Evolutionary conservation across 73 alveolate species (phyloP).

Genomic region (Paramecium sonneborni): DNA sequence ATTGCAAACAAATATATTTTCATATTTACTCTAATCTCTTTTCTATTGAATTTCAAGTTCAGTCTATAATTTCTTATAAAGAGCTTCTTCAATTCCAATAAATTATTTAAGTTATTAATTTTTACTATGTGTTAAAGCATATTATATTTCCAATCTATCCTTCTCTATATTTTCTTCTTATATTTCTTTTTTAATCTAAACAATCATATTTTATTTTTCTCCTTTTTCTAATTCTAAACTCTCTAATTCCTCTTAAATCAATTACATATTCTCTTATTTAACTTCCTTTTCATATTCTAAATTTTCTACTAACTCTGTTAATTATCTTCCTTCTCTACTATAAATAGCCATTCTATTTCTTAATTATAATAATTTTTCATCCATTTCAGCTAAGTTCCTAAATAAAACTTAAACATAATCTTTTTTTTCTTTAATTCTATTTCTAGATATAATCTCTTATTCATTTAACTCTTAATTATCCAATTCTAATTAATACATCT

Average conservation of each 20-base stretch:
- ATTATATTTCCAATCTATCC: background rate
- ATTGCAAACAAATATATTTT: background rate
- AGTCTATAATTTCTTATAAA: background rate
- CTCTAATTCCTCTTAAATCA: slow-evolving; percentile 18
- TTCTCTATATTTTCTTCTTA: background rate
- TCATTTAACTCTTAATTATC: slow-evolving; percentile 22
- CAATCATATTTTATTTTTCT: background rate
- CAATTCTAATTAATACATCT: background rate
- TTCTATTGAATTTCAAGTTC: background rate
- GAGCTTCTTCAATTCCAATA: slow-evolving; percentile 22
- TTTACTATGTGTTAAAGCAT: background rate
- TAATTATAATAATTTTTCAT: slow-evolving; percentile 23
- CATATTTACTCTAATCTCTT: background rate
- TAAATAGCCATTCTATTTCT: slow-evolving; percentile 29
- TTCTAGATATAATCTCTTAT: background rate
- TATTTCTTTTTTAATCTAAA: background rate
- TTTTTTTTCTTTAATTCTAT: slow-evolving; percentile 34
- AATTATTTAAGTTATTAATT: background rate
- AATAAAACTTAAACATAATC: slow-evolving; percentile 11
- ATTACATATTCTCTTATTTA: background rate
- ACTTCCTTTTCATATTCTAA: slow-evolving; percentile 27
- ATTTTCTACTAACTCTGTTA: slow-evolving; percentile 20
- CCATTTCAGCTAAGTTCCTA: background rate
- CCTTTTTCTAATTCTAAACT: slow-evolving; percentile 29
- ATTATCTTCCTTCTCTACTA: background rate